A percentile compares a stretch with the other conserved stretches of the same genome.
Conservation (phyloP, 306 rosid species). For the Inga oerstediana region DNA sequence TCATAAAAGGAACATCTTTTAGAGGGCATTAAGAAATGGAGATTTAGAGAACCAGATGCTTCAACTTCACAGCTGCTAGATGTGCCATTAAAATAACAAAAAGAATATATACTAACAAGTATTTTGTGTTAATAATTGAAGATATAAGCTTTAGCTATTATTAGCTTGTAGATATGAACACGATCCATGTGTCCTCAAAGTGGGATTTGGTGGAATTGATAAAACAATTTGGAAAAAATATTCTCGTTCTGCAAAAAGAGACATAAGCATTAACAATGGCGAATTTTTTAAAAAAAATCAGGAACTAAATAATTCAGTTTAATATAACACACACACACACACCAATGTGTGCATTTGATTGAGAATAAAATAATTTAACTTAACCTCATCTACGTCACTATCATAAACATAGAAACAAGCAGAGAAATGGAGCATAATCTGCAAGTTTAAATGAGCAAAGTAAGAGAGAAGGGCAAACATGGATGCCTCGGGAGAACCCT, state of each 20-base stretch:
- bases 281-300: not conserved
- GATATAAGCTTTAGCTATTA: constrained; percentile 27
- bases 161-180: constrained; percentile 3
- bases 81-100: constrained; percentile 24
- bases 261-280: not conserved
- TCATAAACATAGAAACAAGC: constrained; percentile 47
- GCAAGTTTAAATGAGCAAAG: not conserved
- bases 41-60: constrained; percentile 10
- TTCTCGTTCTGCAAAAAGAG: constrained; percentile 11
- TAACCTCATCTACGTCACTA: constrained; percentile 56
- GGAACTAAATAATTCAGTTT: not conserved
- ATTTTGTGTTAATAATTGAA: not conserved
- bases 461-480: constrained; percentile 9
- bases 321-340: not conserved
- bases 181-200: constrained; percentile 29
- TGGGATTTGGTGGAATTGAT: constrained; percentile 29
- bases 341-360: constrained; percentile 5
- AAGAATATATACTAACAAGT: not conserved
- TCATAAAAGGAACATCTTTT: not conserved
- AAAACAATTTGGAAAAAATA: constrained; percentile 32
- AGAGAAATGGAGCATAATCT: constrained; percentile 59
- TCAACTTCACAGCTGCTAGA: not conserved
- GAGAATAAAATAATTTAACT: constrained; percentile 37
- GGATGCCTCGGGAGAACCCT: not conserved
- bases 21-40: not conserved